Conservation (phyloP, 495 filamentous ascomycete genomes). For the Rostrohypoxylon terebratum region DNA sequence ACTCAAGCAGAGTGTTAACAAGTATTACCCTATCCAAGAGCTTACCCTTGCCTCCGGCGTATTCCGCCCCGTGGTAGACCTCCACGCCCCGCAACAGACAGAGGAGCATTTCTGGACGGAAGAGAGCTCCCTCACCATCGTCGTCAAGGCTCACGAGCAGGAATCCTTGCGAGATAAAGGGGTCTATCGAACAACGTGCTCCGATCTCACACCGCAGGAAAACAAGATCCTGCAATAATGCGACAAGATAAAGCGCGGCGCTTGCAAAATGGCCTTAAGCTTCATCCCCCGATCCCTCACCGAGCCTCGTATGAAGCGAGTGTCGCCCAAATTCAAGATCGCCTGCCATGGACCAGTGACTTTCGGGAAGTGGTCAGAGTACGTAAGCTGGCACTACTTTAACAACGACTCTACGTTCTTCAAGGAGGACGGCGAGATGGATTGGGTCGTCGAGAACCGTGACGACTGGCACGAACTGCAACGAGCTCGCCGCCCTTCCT, state of each 20-base stretch:
- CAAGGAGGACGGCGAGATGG: neutral
- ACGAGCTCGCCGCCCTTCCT: neutral
- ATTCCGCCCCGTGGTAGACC: neutral
- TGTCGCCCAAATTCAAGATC: slow-evolving; percentile 5
- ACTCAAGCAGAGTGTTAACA: neutral
- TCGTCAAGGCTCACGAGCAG: neutral
- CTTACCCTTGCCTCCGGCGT: neutral
- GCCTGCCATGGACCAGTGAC: slow-evolving; percentile 6
- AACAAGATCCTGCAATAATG: neutral
- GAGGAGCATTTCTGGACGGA: neutral
- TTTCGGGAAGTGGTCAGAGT: neutral
- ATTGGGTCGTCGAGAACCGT: neutral
- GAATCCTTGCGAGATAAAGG: neutral
- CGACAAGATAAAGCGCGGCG: neutral
- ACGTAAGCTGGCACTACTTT: too few relatives aligned
- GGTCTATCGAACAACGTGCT: neutral
- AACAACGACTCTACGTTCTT: neutral
- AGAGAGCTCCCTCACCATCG: neutral
- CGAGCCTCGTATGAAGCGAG: neutral
- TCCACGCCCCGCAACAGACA: neutral
- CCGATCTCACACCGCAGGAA: neutral
- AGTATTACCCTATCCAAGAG: neutral
- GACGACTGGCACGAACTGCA: neutral
- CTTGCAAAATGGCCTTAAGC: neutral
- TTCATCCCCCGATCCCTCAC: neutral